Base-by-base conservation (phyloP, 768 basidiomycete genomes). In the Pholiota conissans region DNA sequence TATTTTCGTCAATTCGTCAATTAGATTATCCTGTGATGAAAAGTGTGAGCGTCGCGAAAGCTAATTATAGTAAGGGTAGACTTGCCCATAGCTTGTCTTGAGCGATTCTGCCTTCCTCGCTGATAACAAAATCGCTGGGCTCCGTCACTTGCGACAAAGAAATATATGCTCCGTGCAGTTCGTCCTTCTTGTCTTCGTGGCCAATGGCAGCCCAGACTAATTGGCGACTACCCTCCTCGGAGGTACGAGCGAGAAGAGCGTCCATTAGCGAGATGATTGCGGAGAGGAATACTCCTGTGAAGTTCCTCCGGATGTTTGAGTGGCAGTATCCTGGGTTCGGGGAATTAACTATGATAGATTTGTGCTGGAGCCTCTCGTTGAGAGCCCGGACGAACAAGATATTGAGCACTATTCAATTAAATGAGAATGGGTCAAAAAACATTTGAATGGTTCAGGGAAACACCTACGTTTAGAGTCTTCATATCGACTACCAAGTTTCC, bases 291-390 rank as follows among this genome's bases (percentile, higher is more conserved):
- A 24, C 11, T 10, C 65, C 66, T 5, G 53, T 60, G 1, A 73
- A 29, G 6, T 59, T 58, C 14, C 68, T 62, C 0, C 66, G 63
- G 2, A 81, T 62, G 26, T 73, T 68, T 1, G 77, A 79, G 35
- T 67, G 50, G 62, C 78, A 80, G 56, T 71, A 77, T 5, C 79
- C 79, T n/a, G 80, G 81, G 45, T 76, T 75, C 16, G 77, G 73
- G n/a, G 68, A 47, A 55, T 74, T 69, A 42, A 76, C 69, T 13
- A 76, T 71, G 20, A 79, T 57, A 0, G 70, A 56, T 11, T 67
- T 60, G 9, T 67, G 53, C 18, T 57, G 30, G 4, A 79, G 66
- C 20, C 67, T 71, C 1, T 70, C 70, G 22, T 65, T 69, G 10
- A 82, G 63, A 0, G 73, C 72, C 14, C 75, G 77, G 16, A 65